Evolutionary conservation across 345 rosid species (phyloP), one percentile per base, ranked within the genome.

Genomic region (Fremontodendron californicum): DNA sequence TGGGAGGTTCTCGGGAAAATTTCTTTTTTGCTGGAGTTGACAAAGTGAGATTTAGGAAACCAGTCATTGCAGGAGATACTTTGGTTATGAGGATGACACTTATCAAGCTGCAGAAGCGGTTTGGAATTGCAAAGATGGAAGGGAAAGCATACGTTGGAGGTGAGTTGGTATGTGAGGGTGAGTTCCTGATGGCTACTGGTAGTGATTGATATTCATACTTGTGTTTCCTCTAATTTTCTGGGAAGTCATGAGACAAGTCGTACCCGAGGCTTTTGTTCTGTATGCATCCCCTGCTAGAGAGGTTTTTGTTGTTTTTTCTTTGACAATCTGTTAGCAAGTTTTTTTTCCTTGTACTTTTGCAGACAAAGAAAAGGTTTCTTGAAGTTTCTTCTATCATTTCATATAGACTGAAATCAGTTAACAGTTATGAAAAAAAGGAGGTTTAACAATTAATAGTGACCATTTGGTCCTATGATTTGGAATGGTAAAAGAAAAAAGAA

Each of bases 21-120:
- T 94, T 96, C 90, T 91, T 92, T 87, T 93, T 96, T 81, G 97
- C 97, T 27, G 98, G 97, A 46, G 86, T 92, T 11, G 99, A 96
- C 85, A 92, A 90, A 82, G 97, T 94, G 15, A 88, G 99, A 80
- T 96, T 96, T 87, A 75, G 99, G 48, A 94, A 91, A 85, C 99
- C 99, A 9, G 99, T 96, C 52, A 86, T 96, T 68, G 98, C 99
- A 0, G 97, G 98, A 58, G 99, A 96, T 83, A 94, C 98, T 33
- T 83, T 92, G 61, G 97, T 94, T n/a, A 94, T 94, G 98, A 92
- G 97, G 84, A 94, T 94, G 98, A 96, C 90, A 13, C 92, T 96
- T 46, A 66, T 81, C 74, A 91, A 90, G 96, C 83, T 96, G 60
- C 97, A 91, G 83, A 94, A 89, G 80, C 88, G 93, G 75, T 96